phyloP scores from a whole-genome alignment of 2,329 filamentous ascomycete species.

The Clonostachys solani region DNA sequence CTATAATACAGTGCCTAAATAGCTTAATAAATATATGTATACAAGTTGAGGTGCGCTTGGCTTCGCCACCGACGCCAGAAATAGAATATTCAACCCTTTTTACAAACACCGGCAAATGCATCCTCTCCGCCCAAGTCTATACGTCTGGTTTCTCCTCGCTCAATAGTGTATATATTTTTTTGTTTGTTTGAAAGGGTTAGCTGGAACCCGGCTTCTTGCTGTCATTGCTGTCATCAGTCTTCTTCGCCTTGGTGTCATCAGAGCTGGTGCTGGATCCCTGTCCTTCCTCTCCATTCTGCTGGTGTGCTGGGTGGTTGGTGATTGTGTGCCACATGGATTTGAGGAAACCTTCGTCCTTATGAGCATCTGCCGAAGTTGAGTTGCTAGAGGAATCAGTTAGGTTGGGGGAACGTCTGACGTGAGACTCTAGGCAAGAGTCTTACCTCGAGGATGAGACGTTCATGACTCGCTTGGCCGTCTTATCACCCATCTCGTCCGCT shows the following conservation, averaged over 20 bases:
- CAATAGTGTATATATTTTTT: too few relatives aligned
- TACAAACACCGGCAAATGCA: constrained; percentile 33
- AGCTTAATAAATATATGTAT: too few relatives aligned
- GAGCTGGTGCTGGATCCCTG: constrained; percentile 9
- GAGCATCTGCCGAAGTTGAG: constrained; percentile 35
- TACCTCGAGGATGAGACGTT: constrained; percentile 50
- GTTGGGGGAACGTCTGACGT: background rate
- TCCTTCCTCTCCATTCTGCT: constrained; percentile 25
- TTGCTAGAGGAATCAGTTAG: constrained; percentile 1
- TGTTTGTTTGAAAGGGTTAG: constrained; percentile 6
- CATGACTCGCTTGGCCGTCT: constrained; percentile 89
- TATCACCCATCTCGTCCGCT: constrained; percentile 92
- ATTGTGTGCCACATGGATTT: constrained; percentile 92
- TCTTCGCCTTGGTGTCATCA: constrained; percentile 11
- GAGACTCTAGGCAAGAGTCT: constrained; percentile 6
- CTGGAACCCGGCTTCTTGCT: constrained; percentile 22
- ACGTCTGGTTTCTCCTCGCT: constrained; percentile 1
- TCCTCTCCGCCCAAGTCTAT: constrained; percentile 13
- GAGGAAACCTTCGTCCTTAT: constrained; percentile 84
- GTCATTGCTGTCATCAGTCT: constrained; percentile 18
- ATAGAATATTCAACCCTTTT: constrained; percentile 18
- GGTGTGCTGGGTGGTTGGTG: constrained; percentile 67
- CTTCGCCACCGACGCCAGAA: constrained; percentile 17
- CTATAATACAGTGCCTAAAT: too few relatives aligned
- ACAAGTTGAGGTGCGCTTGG: too few relatives aligned